Conservation (phyloP, 495 filamentous ascomycete species). For the Pseudomonodictys pantanalensis region DNA sequence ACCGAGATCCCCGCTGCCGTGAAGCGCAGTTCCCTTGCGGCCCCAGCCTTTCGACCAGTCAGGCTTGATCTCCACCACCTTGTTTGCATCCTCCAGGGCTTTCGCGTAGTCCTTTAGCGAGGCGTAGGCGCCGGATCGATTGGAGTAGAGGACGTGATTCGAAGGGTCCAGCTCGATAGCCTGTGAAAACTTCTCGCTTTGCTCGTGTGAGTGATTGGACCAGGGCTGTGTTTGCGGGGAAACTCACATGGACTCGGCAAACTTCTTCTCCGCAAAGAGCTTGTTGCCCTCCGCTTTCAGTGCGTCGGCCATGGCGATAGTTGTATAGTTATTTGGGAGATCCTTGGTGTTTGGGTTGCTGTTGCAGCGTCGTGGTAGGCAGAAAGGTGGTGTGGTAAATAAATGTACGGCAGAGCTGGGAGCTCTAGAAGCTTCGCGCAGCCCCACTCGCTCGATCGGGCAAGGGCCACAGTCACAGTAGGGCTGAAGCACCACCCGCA, state of each 20-base stretch:
- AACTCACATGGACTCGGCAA: conserved; percentile 91
- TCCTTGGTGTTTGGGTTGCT: background rate
- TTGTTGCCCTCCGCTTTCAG: conserved; percentile 98
- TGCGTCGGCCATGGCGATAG: conserved; percentile 46
- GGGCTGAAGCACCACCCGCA: too few relatives aligned
- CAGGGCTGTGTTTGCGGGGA: conserved; percentile 8
- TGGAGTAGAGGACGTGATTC: conserved; percentile 97
- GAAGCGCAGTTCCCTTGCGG: conserved; percentile 85
- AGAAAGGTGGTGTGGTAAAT: conserved; percentile 22
- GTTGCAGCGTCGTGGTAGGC: conserved; percentile 1
- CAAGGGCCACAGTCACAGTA: background rate
- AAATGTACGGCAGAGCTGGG: conserved; percentile 22
- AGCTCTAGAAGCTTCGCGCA: conserved; percentile 20
- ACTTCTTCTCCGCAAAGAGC: conserved; percentile 94
- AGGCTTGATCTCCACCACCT: conserved; percentile 88
- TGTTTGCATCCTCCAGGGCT: conserved; percentile 85
- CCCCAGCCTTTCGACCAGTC: conserved; percentile 97
- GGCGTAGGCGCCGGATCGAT: conserved; percentile 92
- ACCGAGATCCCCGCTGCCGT: conserved; percentile 80
- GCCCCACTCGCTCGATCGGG: conserved; percentile 7
- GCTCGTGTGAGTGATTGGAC: conserved; percentile 7
- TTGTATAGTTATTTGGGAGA: background rate
- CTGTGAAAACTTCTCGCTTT: conserved; percentile 86
- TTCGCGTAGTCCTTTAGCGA: conserved; percentile 82
- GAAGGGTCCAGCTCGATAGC: conserved; percentile 82